These are phyloP conservation scores for Xylaria telfairii DNA, from an alignment of 495 filamentous ascomycete species.

Conservation along the genomic window DNA sequence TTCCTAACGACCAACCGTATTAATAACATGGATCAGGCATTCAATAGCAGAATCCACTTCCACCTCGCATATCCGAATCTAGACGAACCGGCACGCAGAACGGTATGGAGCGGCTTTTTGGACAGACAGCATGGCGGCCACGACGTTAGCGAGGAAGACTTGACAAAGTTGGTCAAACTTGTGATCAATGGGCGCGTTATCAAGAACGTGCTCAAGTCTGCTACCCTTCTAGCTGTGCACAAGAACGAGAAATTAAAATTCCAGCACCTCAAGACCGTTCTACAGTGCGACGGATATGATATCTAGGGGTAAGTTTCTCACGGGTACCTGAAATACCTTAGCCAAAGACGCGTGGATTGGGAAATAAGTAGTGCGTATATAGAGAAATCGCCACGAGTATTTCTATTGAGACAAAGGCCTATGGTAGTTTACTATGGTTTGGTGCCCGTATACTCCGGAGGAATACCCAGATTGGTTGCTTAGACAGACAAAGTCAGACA, in stretches of 20 bases:
- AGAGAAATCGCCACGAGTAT: not conserved
- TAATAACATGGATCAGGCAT: constrained; percentile 55
- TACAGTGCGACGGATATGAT: not conserved
- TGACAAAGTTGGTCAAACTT: constrained; percentile 44
- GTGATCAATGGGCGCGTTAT: constrained; percentile 53
- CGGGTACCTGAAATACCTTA: not conserved
- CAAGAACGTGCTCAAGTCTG: constrained; percentile 60
- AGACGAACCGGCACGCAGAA: constrained; percentile 35
- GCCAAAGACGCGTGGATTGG: not conserved
- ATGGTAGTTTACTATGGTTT: not conserved
- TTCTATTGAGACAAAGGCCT: not conserved
- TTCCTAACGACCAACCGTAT: constrained; percentile 66
- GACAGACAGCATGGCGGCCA: constrained; percentile 15
- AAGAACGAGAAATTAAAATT: not conserved
- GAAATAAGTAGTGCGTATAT: not conserved
- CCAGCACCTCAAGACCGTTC: not conserved
- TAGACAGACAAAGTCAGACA: not conserved
- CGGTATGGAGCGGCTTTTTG: constrained; percentile 44
- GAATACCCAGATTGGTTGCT: not conserved
- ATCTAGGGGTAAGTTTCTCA: not conserved
- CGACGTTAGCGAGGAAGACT: constrained; percentile 27
- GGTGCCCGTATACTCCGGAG: not conserved
- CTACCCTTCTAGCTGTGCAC: not conserved
- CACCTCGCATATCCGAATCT: constrained; percentile 55
- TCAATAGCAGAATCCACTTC: constrained; percentile 60